These are phyloP conservation scores for Rhizophlyctis rosea DNA, from an alignment of 192 early-diverging fungal species.

Conservation along the genomic window DNA sequence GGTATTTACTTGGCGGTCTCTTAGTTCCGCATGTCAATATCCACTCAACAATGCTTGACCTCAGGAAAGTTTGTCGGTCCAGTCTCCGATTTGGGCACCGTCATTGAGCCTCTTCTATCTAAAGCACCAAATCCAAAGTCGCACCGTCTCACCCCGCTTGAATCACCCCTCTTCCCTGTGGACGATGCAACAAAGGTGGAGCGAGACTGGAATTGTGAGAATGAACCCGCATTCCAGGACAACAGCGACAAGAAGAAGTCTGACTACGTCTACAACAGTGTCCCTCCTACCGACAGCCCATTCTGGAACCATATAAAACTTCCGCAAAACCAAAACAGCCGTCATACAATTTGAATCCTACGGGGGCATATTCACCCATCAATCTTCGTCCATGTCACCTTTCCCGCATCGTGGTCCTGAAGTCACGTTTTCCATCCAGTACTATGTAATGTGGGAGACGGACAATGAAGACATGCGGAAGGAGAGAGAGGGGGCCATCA, in stretches of 20 bases:
- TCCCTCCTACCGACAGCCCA: background rate
- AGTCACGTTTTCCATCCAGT: background rate
- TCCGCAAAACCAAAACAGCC: background rate
- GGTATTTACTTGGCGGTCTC: too few relatives aligned
- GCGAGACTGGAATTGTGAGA: background rate
- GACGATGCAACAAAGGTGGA: too few relatives aligned
- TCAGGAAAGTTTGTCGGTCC: background rate
- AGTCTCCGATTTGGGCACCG: background rate
- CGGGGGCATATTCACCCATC: background rate
- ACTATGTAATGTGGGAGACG: background rate
- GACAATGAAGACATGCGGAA: background rate
- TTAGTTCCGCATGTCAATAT: background rate
- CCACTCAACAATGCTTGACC: background rate
- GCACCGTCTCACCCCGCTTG: too few relatives aligned
- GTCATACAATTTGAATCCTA: background rate
- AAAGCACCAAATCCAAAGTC: too few relatives aligned
- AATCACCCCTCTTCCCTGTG: too few relatives aligned
- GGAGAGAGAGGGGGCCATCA: background rate
- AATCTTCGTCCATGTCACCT: background rate
- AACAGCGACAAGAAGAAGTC: background rate
- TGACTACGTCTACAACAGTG: background rate
- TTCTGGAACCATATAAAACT: too few relatives aligned
- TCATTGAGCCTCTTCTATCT: too few relatives aligned
- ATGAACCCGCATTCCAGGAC: background rate
- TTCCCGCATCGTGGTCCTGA: background rate